A percentile compares a stretch with the other conserved stretches of the same genome.
These are phyloP conservation scores for Dactylellina cionopaga DNA, from an alignment of 2,329 filamentous ascomycete genomes.

Conservation along the genomic window DNA sequence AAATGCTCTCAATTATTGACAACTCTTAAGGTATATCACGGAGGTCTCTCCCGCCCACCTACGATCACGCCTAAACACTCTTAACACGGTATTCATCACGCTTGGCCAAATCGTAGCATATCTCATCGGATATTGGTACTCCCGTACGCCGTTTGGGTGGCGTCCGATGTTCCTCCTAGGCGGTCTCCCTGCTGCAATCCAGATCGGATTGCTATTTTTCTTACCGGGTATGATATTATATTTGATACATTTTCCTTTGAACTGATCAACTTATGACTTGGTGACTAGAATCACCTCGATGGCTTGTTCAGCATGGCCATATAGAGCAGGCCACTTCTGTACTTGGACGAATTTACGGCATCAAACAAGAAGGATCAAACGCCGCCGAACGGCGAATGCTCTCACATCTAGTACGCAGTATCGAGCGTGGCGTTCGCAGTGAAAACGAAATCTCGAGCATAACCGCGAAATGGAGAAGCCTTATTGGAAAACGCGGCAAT, in stretches of 20 bases:
- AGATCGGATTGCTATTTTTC: constrained; percentile 73
- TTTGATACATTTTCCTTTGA: background rate
- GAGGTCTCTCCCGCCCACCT: constrained; percentile 82
- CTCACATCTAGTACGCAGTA: constrained; percentile 60
- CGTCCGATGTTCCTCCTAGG: constrained; percentile 91
- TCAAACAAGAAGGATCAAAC: constrained; percentile 21
- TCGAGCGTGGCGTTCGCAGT: constrained; percentile 69
- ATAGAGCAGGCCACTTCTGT: constrained; percentile 72
- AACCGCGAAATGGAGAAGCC: constrained; percentile 47
- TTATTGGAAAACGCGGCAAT: constrained; percentile 64
- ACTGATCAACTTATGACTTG: background rate
- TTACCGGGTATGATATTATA: constrained; percentile 30
- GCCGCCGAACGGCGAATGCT: constrained; percentile 38
- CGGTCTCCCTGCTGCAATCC: constrained; percentile 77
- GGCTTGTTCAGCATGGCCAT: constrained; percentile 77
- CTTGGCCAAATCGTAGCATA: constrained; percentile 90
- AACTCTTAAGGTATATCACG: constrained; percentile 73
- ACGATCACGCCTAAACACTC: constrained; percentile 81
- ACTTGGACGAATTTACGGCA: constrained; percentile 72
- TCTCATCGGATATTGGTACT: constrained; percentile 75
- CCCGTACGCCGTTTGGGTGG: constrained; percentile 69
- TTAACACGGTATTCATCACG: constrained; percentile 84
- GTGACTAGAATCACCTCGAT: constrained; percentile 83
- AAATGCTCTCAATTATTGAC: background rate
- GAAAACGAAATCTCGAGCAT: constrained; percentile 60